Base-by-base conservation (phyloP, 2,329 filamentous ascomycete species). In the Paraconiothyrium brasiliense region DNA sequence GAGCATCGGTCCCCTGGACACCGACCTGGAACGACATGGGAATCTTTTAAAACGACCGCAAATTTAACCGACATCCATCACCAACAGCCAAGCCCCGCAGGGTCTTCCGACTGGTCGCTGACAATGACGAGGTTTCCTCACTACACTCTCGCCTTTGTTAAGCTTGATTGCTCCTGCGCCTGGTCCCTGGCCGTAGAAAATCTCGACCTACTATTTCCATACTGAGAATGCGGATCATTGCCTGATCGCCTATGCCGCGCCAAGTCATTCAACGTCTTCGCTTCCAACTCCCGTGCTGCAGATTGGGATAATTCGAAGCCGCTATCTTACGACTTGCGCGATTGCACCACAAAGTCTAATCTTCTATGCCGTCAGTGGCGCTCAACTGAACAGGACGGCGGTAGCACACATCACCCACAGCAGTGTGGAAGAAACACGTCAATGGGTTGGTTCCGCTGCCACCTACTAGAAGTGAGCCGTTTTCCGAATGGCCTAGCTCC, bases 141-240 rank as follows among this genome's bases (percentile, higher is more conserved):
- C 64, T 57, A 65, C 58, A 61, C 41, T 50, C 24, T 41, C 48
- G 59, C 51, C 54, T 54, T 57, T 51, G 61, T 65, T 62, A 67
- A 66, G 54, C 64, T 68, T 67, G 61, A 59, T 66, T 63, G 49
- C 37, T 39, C 22, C 34, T 54, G 43, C 48, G 24, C 44, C 48
- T 44, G 61, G 49, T 60, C 57, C 64, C 66, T 68, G 58, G 50
- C 35, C 61, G 61, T 62, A 63, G 60, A 62, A 49, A 63, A 63
- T 60, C 58, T 64, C 57, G 57, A 46, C 27, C 34, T 41, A 32
- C 20, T 10, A 39, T n/a, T n/a, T 35, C 24, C 20, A 48, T 56
- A 54, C 48, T 34, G 57, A 60, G 50, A 14, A 41, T 55, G 60
- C 57, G 57, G 62, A 68, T 68, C 66, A 37, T 43, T 58, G 7